Base-by-base conservation (phyloP, 495 filamentous ascomycete genomes). In the Chaetomium fimeti region DNA sequence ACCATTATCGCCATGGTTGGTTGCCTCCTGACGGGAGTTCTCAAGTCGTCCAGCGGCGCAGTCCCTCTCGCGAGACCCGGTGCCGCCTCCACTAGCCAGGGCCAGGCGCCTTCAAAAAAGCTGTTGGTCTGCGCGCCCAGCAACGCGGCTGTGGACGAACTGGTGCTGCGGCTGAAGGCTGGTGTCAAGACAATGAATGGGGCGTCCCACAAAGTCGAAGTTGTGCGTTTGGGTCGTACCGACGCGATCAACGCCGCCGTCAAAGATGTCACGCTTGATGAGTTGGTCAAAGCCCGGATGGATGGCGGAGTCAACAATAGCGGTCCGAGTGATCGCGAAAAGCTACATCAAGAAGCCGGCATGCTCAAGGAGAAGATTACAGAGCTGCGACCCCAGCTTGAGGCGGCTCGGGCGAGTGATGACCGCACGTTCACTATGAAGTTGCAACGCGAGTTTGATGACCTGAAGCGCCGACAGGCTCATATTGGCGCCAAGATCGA, bases 1-100 rank as follows among this genome's bases (percentile, higher is more conserved):
- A 98, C 94, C 0, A 98, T 98, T 60, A 85, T 96, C 63, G 94
- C 93, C 53, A 96, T 98, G 78, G 91, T 97, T 16, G 94, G 94
- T 49, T 90, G 91, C 64, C 80, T 98, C 9, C 70, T 98, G 15
- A 91, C 85, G 5, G 81, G 82, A 51, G 78, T 69, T n/a, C 78
- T 92, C 32, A 74, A 73, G 72, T 67, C 64, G 69, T 82, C 74
- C 60, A 78, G 62, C 40, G 65, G 54, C 6, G 83, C 81, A 9
- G 79, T 82, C 5, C 68, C 79, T 42, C 81, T 87, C 54, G 74
- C 74, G 36, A 80, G 81, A 25, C 84, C 87, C 6, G 79, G 76
- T 3, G 70, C 65, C 12, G 57, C 77, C n/a, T 72, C 58, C 25
- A 73, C 57, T 55, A 72, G 66, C 64, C 64, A 66, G 29, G 68